Evolutionary conservation across 192 early-diverging fungal genomes (phyloP), one percentile per base, ranked within the genome.

Genomic region (Allomyces arbusculus): DNA sequence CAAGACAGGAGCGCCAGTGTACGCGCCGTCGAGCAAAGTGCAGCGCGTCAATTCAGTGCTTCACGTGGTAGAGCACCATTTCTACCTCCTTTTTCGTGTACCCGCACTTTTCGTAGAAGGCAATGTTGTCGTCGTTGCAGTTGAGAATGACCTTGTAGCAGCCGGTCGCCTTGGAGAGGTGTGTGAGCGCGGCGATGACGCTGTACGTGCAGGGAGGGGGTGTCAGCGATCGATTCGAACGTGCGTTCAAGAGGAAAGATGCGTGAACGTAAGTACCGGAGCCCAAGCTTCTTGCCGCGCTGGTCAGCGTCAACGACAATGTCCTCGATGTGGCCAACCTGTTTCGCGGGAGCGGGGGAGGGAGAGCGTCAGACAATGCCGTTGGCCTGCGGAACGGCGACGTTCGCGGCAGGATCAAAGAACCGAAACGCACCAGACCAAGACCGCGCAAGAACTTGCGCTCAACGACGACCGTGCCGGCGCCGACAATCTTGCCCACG

Each of bases 21-120:
- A 7, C 26, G 33, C 33, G 33, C 33, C 33, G 33, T 8, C 33
- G 33, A 0, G 33, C 33, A 40, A 3, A 40, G 7, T 0, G 33
- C 33, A 40, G 33, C 33, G 33, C 33, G 33, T 8, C 33, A 8
- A 40, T 8, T 40, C 33, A 40, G 33, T 40, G 33, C 33, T 70
- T 70, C 64, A 71, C 71, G 63, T 78, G 76, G 65, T 86, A 87
- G 10, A 76, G 64, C 0, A 84, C 77, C 86, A 89, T 87, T 66
- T 87, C 82, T 23, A 87, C 72, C 45, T 80, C 87, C 77, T 91
- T 93, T 61, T 84, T 76, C 20, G 67, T 74, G 64, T 95, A 80
- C 1, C 88, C 90, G 67, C 91, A 93, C 74, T 97, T 97, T 69
- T 87, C 79, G 75, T 97, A 97, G 69, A 97, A 97, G 16, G 84